phyloP scores from a whole-genome alignment of 1,284 basidiomycete species.

The Trichosporon coremiiforme region DNA sequence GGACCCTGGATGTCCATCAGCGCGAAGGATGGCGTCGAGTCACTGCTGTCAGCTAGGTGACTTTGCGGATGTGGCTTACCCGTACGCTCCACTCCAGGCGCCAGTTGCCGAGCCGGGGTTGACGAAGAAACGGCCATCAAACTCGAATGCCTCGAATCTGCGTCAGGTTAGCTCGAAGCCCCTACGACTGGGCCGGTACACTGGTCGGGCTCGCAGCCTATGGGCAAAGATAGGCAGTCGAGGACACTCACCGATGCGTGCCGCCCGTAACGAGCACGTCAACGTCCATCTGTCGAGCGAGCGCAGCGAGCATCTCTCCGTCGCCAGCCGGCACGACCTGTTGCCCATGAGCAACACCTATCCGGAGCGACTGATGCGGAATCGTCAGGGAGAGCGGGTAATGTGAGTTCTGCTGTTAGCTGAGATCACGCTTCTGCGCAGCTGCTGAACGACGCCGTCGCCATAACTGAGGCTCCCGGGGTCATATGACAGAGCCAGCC shows the following conservation, averaged over 20 bases:
- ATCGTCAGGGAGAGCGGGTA: conserved; percentile 84
- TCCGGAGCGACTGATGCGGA: conserved; percentile 74
- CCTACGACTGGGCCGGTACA: too few relatives aligned
- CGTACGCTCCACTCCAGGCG: conserved; percentile 80
- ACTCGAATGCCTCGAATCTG: conserved; percentile 92
- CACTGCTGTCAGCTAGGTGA: conserved; percentile 53
- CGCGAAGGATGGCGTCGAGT: conserved; percentile 79
- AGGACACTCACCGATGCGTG: conserved; percentile 76
- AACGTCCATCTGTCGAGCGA: conserved; percentile 94
- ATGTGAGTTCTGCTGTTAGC: conserved; percentile 50
- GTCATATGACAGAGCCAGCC: too few relatives aligned
- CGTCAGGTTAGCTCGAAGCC: neutral
- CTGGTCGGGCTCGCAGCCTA: too few relatives aligned
- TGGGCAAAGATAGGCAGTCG: too few relatives aligned
- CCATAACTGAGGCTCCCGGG: too few relatives aligned
- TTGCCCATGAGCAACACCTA: conserved; percentile 93
- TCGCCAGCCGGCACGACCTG: conserved; percentile 92
- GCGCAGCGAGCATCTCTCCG: conserved; percentile 78
- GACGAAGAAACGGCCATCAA: conserved; percentile 88
- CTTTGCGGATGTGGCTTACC: conserved; percentile 59
- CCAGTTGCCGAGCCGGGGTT: conserved; percentile 96
- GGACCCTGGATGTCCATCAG: conserved; percentile 93
- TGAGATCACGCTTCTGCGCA: neutral
- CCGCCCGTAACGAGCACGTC: conserved; percentile 92
- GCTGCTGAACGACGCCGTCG: too few relatives aligned